Evolutionary conservation across 2,329 filamentous ascomycete genomes (phyloP), one percentile per base, ranked within the genome.

Genomic region (Stagonosporopsis rhizophila): DNA sequence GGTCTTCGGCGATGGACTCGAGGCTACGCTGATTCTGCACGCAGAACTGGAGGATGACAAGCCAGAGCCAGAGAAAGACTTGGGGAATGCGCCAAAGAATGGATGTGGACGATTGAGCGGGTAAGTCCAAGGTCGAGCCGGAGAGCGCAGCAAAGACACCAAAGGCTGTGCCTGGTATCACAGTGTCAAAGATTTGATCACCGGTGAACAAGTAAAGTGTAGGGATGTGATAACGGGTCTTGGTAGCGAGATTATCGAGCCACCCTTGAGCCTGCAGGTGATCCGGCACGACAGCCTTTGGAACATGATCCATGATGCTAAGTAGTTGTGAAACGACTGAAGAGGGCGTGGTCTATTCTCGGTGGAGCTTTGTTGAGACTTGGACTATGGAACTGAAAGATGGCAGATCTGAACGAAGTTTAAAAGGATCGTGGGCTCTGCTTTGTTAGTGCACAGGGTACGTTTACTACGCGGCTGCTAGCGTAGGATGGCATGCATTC

Each of bases 11-110:
- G 4, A 78, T 54, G 2, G 76, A 72, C 2, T 54, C 61, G 2
- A 68, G 59, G 2, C 63, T 59, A 3, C 76, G 69, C 49, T 80
- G 78, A 45, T 80, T 80, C 42, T 73, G 71, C 3, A 79, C 63
- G 41, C 70, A 71, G 56, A 77, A 77, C 37, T 75, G 62, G 3
- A 80, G 71, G 2, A 63, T 78, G 0, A 70, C 79, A 1, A 79
- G 75, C 23, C 76, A 81, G 46, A 64, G 54, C 60, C 58, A 68
- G 0, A 64, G 3, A 1, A 53, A 8, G 1, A 57, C 45, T 14
- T 38, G 11, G 0, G 53, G 58, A 2, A 52, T 27, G 11, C 61
- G 56, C 17, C 4, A 19, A 2, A 65, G 14, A 19, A 65, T 35
- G 6, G 25, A 25, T 2, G 37, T 19, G 9, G 28, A 2, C 17